Base-by-base conservation (phyloP, 495 filamentous ascomycete species). In the Penicillium paxilli region DNA sequence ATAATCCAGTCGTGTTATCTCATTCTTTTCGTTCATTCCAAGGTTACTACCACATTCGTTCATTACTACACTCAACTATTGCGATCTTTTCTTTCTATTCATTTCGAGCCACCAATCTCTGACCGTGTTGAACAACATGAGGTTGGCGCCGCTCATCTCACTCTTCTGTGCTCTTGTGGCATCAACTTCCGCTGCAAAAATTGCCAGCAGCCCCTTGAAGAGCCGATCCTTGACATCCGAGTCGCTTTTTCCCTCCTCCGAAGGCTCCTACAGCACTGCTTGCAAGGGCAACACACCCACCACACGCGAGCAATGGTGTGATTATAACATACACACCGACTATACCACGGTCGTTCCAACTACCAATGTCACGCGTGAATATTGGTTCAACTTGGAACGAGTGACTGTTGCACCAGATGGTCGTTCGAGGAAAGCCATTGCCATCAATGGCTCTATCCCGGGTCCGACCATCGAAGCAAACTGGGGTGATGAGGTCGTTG, bases 361-460 rank as follows among this genome's bases (percentile, higher is more conserved):
- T 9, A 47, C 44, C 14, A 28, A 47, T 32, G 44, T 47, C 22
- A 47, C 44, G 28, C 44, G 44, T n/a, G 44, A 47, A 32, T 47
- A 47, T n/a, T 47, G 28, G n/a, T 47, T 47, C 44, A 47, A 47
- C 20, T 4, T 47, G 14, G 44, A 47, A 16, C 16, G 17, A 5
- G 24, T 47, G 3, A 47, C 24, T 16, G 24, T 28, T 0, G 24
- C 44, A 28, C 44, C 44, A 5, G 44, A 47, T 47, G 44, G 44
- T 3, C 24, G 44, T 11, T 47, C 44, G 5, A 25, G 44, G 1
- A 47, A 28, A 21, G 44, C 24, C 28, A 16, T 47, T 19, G 44
- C 44, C 3, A 47, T 47, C 7, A 37, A 37, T 17, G 33, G 33
- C 16, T 37, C 33, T 17, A 37, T 37, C 17, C 33, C 33, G 1